A percentile compares a stretch with the other conserved stretches of the same genome.
These are phyloP conservation scores for Amaranthus palmeri DNA, from an alignment of 148 eudicot genomes.

Conservation along the genomic window DNA sequence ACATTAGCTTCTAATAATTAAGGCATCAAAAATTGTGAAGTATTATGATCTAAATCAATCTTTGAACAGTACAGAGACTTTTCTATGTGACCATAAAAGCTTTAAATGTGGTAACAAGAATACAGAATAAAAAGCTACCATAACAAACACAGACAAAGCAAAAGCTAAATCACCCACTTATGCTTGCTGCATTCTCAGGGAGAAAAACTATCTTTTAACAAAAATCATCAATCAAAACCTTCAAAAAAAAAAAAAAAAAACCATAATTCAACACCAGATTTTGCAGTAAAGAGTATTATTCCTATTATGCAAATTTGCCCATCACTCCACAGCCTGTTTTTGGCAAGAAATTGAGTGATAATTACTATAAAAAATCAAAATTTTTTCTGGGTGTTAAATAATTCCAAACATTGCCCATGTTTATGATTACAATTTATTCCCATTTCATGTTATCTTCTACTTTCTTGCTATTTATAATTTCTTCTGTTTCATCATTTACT, in stretches of 20 bases:
- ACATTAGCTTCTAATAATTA: too few species aligned
- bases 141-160: constrained; percentile 17
- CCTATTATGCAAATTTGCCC: constrained; percentile 1
- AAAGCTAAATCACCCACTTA: constrained; percentile 27
- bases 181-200: constrained; percentile 3
- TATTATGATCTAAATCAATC: too few species aligned
- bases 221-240: constrained; percentile 5
- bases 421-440: constrained; percentile 1
- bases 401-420: constrained; percentile 61
- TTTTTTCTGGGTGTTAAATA: constrained; percentile 26
- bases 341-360: background rate
- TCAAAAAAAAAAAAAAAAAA: background rate
- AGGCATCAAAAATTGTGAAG: too few species aligned
- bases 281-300: too few species aligned
- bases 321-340: constrained; percentile 26
- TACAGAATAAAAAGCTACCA: background rate
- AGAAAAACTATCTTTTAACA: too few species aligned
- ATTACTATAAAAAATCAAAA: constrained; percentile 26
- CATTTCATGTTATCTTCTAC: too few species aligned
- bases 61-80: constrained; percentile 1
- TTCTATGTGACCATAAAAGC: constrained; percentile 10
- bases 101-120: background rate
- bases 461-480: constrained; percentile 20
- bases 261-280: too few species aligned
- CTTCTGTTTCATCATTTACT: constrained; percentile 13